Evolutionary conservation across 331 rosid species (phyloP), one percentile per base, ranked within the genome.

Genomic region (Malus hybrid): DNA sequence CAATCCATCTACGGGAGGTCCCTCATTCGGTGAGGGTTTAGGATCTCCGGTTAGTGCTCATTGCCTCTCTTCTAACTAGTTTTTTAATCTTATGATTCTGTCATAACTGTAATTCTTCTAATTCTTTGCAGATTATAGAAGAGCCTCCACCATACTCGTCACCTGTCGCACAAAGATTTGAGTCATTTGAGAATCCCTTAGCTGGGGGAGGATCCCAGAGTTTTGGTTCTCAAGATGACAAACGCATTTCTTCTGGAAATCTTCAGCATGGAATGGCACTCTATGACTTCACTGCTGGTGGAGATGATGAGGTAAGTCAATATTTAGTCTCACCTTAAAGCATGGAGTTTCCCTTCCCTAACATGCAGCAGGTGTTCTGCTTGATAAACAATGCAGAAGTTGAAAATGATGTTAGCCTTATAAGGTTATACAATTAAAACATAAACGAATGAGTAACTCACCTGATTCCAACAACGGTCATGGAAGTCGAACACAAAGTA

Each of bases 211-310:
- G 86, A 74, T 90, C 95, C 64, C 88, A 78, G 31, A 92, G 93
- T 82, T 95, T 87, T 80, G 97, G 71, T 82, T 92, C 97, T 71
- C 93, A 87, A 76, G 97, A 95, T 29, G 97, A 92, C 1, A 92
- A 88, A 48, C 90, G 83, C 24, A 42, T 65, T 69, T 85, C 97
- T 36, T 90, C 99, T 75, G 97, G 87, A 72, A 86, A 88, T 85
- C 82, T 91, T 28, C 89, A 83, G 77, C 70, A 31, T 59, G 99
- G 99, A 84, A 71, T 83, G 1, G 97, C 99, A 7, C 97, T 95
- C 66, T 95, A 95, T 77, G 99, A 95, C 85, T 95, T 95, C 85
- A 87, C 99, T 16, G 97, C 99, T 2, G 99, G 97, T 82, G 99
- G 99, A 65, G 99, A 95, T 73, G 99, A 95, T 81, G 99, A 95